Percentiles rank a stretch among this genome's conserved stretches.
phyloP scores from a whole-genome alignment of 1,284 basidiomycete genomes.

The Acaromyces ingoldii region DNA sequence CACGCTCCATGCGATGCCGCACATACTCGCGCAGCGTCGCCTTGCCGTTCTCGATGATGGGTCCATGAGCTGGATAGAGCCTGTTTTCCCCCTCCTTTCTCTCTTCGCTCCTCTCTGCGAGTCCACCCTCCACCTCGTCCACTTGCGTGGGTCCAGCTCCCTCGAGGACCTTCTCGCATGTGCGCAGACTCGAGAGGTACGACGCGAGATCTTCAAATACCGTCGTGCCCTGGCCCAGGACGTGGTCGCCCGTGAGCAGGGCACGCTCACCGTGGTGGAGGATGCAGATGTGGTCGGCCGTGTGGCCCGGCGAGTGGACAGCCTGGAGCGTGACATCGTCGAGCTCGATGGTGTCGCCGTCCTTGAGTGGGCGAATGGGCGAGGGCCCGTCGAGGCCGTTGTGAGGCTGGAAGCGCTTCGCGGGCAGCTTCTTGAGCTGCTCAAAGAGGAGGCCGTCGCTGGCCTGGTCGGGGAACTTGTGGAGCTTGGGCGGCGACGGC shows the following conservation, averaged over 20 bases:
- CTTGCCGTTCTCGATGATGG: constrained; percentile 61
- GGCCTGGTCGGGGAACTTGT: constrained; percentile 52
- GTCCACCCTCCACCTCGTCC: constrained; percentile 14
- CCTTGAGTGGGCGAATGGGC: constrained; percentile 19
- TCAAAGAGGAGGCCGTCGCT: constrained; percentile 69
- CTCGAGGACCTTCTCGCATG: constrained; percentile 16
- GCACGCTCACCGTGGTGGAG: constrained; percentile 56
- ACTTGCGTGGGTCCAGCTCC: constrained; percentile 16
- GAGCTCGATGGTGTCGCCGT: constrained; percentile 16
- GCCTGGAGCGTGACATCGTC: constrained; percentile 54
- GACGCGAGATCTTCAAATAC: constrained; percentile 78
- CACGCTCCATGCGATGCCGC: constrained; percentile 73
- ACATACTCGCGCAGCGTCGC: constrained; percentile 68
- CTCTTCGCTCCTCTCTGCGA: background rate
- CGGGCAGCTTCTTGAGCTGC: constrained; percentile 69
- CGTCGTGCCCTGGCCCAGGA: constrained; percentile 83
- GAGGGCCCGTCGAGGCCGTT: constrained; percentile 4
- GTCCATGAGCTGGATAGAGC: constrained; percentile 84
- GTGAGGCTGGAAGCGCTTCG: constrained; percentile 71
- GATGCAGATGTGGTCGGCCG: constrained; percentile 70
- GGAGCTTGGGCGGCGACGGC: constrained; percentile 52
- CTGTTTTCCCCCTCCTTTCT: constrained; percentile 29
- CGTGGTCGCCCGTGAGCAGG: constrained; percentile 78
- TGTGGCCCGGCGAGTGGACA: constrained; percentile 85
- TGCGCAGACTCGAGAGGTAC: constrained; percentile 68